Base-by-base conservation (phyloP, 2,329 filamentous ascomycete species). In the Tolypocladium ophioglossoides region DNA sequence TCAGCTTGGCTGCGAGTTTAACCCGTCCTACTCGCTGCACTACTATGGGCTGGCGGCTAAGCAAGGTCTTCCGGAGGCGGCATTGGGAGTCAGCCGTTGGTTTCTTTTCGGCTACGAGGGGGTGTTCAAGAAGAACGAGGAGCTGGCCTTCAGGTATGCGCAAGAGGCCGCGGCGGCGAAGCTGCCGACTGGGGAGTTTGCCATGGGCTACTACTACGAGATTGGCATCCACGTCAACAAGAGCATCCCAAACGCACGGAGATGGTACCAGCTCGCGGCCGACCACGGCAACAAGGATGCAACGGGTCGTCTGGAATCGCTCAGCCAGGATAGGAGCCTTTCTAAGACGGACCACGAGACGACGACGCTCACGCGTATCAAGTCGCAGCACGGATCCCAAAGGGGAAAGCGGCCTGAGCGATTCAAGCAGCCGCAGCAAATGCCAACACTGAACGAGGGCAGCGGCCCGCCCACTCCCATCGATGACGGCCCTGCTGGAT, bases 31-130 rank as follows among this genome's bases (percentile, higher is more conserved):
- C 55, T 97, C 92, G 1, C 73, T 99, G 53, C 94, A 99, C 68
- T 99, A 99, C 74, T 96, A 97, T 65, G 89, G 90, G 39, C 78
- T 99, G 35, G 92, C 94, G 24, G 88, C 94, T 14, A 85, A 88
- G 59, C 94, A 97, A 72, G 92, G 91, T 20, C 91, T 97, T 63
- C 78, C 91, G 0, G 94, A 99, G 68, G 94, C 92, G 0, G 91
- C 96, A 56, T 87, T 99, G 72, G 91, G 92, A 32, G 91, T 99
- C 57, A 97, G 92, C 71, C 94, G 96, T 70, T 99, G 94, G 94
- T 99, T 97, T 67, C 78, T 99, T 32, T 97, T 95, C 64, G 94
- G 94, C 3, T 91, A 94, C 60, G 92, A 97, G 61, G 87, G 86
- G 24, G 79, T 95, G 8, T 96, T 99, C 66, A 82, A 89, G 56